A percentile compares a stretch with the other conserved stretches of the same genome.
phyloP scores from a whole-genome alignment of 768 basidiomycete species.

The Imleria badia region DNA sequence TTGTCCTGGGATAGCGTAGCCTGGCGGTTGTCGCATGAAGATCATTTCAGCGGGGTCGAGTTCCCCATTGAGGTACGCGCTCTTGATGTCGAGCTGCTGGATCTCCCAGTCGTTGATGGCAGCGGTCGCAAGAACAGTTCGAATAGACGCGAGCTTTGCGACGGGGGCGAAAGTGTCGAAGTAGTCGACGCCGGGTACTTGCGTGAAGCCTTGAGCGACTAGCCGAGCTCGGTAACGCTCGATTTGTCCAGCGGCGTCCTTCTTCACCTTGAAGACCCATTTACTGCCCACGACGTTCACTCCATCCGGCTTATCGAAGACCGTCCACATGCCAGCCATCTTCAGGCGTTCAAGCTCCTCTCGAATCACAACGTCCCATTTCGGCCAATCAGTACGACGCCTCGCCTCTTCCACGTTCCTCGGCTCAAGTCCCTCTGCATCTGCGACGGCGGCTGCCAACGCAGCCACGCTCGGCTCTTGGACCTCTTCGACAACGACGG shows the following conservation, averaged over 20 bases:
- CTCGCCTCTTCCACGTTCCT: neutral
- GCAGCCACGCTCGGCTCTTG: neutral
- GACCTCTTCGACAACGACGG: neutral
- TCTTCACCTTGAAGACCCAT: conserved; percentile 7
- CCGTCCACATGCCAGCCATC: neutral
- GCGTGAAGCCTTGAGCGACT: neutral
- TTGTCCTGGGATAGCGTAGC: neutral
- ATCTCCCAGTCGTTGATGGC: neutral
- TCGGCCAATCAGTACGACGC: neutral
- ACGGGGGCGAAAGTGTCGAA: neutral
- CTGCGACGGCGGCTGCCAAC: neutral
- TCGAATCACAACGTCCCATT: neutral
- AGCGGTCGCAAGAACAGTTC: neutral
- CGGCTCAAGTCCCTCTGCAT: neutral
- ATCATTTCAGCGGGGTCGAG: neutral
- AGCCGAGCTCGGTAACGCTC: neutral
- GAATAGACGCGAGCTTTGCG: neutral
- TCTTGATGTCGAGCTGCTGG: neutral
- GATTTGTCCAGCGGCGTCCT: neutral
- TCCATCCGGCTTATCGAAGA: neutral
- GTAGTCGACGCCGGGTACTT: neutral
- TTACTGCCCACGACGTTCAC: neutral
- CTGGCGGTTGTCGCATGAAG: neutral
- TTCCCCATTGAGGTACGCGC: neutral
- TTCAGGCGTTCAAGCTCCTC: neutral